phyloP scores from a whole-genome alignment of 495 filamentous ascomycete genomes.

The Penicillium argentinense region DNA sequence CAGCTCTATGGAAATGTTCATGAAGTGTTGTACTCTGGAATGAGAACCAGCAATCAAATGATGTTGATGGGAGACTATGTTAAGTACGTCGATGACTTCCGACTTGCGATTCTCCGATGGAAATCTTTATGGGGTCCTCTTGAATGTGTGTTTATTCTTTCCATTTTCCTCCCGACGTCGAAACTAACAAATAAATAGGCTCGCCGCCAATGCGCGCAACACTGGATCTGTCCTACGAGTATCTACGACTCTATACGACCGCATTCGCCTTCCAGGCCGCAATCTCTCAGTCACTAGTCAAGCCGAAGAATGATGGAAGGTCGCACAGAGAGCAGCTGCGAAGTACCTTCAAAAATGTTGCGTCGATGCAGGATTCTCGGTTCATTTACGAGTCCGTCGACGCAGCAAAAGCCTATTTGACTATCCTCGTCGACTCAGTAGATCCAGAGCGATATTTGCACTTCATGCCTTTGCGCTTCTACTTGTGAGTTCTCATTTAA shows the following conservation, averaged over 20 bases:
- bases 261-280: constrained; percentile 68
- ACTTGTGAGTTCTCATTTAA: constrained; percentile 40
- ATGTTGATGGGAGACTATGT: constrained; percentile 66
- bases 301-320: constrained; percentile 34
- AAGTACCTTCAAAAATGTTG: constrained; percentile 52
- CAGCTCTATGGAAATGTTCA: constrained; percentile 69
- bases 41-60: constrained; percentile 62
- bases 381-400: constrained; percentile 65
- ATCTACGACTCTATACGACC: constrained; percentile 63
- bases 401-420: constrained; percentile 59
- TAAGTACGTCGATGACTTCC: constrained; percentile 67
- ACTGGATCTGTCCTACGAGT: constrained; percentile 62
- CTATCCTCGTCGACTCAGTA: constrained; percentile 54
- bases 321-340: constrained; percentile 45
- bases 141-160: constrained; percentile 39
- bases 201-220: constrained; percentile 57
- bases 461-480: constrained; percentile 61
- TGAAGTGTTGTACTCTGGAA: constrained; percentile 64
- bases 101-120: constrained; percentile 60
- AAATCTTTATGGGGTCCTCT: constrained; percentile 62
- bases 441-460: constrained; percentile 55
- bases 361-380: constrained; percentile 58
- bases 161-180: background rate
- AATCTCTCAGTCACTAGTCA: constrained; percentile 57
- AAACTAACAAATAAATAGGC: constrained; percentile 34